These are phyloP conservation scores for Trametes cinnabarina DNA, from an alignment of 768 basidiomycete genomes.

Conservation along the genomic window DNA sequence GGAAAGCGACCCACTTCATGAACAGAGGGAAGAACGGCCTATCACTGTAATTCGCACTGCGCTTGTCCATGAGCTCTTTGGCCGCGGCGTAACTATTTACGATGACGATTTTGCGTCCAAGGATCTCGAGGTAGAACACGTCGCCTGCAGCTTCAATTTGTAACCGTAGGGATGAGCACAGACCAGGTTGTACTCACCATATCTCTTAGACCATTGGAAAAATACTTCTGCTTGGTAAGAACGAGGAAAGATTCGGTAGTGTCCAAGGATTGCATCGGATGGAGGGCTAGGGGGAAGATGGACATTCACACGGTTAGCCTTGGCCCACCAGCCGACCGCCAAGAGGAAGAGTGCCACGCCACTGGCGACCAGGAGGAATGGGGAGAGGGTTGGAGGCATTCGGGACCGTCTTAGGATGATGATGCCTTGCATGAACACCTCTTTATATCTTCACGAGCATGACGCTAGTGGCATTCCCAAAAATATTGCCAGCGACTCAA, in stretches of 20 bases:
- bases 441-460: no score
- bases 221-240: slow-evolving; percentile 29
- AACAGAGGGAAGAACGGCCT: slow-evolving; percentile 32
- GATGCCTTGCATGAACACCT: no score
- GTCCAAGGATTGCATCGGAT: slow-evolving; percentile 38
- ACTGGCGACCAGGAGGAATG: no score
- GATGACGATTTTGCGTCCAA: slow-evolving; percentile 35
- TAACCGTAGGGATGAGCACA: no score
- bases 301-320: slow-evolving; percentile 4
- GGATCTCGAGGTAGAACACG: slow-evolving; percentile 31
- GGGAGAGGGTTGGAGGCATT: no score
- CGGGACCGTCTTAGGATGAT: no score
- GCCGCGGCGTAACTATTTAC: slow-evolving; percentile 33
- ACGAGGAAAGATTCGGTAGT: slow-evolving; percentile 35
- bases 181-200: slow-evolving; percentile 27
- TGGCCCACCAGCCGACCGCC: neutral
- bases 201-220: slow-evolving; percentile 33
- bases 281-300: slow-evolving; percentile 37
- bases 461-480: no score
- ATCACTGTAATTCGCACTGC: slow-evolving; percentile 38
- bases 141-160: slow-evolving; percentile 26
- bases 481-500: no score
- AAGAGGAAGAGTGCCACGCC: neutral
- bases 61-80: slow-evolving; percentile 36
- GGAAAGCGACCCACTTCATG: slow-evolving; percentile 9